Evolutionary conservation across 768 basidiomycete genomes (phyloP).

Genomic region (Naematelia aurantialba): DNA sequence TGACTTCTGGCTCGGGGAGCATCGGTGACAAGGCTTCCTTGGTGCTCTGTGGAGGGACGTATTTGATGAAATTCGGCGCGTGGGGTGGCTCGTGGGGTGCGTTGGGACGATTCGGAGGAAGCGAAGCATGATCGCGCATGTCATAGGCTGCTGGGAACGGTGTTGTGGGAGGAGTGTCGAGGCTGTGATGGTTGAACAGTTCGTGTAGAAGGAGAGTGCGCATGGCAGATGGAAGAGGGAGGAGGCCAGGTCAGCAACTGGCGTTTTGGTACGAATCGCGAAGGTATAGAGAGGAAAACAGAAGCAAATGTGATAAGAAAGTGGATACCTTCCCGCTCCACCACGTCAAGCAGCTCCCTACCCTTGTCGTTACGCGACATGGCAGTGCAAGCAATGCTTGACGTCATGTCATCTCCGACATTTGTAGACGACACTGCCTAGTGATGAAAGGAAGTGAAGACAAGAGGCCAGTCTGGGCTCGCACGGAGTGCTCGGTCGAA

Average conservation of each 20-base stretch:
- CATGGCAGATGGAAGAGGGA: not conserved
- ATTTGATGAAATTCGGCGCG: not conserved
- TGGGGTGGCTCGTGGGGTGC: not conserved
- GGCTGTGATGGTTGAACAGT: constrained; percentile 4
- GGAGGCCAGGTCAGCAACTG: too few relatives aligned
- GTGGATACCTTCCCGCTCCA: not conserved
- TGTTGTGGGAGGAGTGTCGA: constrained; percentile 23
- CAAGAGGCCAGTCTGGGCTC: not conserved
- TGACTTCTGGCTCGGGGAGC: not conserved
- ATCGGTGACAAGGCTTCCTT: not conserved
- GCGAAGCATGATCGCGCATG: not conserved
- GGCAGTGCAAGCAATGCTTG: not conserved
- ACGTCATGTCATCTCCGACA: not conserved
- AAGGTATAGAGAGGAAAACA: not conserved
- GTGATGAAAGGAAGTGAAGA: not conserved
- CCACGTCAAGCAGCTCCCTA: not conserved
- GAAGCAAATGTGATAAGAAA: not conserved
- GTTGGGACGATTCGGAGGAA: not conserved
- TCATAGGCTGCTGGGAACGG: constrained; percentile 12
- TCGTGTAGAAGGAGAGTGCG: not conserved
- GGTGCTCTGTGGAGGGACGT: not conserved
- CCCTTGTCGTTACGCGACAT: too few relatives aligned
- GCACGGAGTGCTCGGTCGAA: not conserved
- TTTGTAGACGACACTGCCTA: not conserved
- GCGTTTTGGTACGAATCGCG: not conserved